Evolutionary conservation across 768 basidiomycete genomes (phyloP).

Genomic region (Tylopilus vinaceipallidus): DNA sequence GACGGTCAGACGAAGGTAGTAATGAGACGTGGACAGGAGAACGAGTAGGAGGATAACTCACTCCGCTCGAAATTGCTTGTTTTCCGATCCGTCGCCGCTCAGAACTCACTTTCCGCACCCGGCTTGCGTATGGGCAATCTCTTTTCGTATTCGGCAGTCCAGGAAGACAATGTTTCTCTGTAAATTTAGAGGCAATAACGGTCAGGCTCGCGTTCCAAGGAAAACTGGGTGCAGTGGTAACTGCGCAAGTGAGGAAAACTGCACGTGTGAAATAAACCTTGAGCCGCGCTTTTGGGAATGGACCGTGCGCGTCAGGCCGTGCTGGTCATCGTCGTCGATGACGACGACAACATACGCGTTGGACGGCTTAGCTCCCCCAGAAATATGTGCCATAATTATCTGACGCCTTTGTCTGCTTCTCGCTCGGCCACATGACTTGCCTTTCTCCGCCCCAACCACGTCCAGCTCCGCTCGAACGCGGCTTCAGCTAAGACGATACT

Average conservation of each 20-base stretch:
- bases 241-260: slow-evolving; percentile 25
- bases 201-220: slow-evolving; percentile 8
- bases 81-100: slow-evolving; percentile 39
- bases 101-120: slow-evolving; percentile 26
- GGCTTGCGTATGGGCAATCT: slow-evolving; percentile 8
- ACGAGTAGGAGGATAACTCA: slow-evolving; percentile 22
- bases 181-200: slow-evolving; percentile 7
- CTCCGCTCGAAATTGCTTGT: slow-evolving; percentile 37
- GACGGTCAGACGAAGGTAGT: slow-evolving; percentile 1
- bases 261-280: slow-evolving; percentile 36
- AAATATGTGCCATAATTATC: slow-evolving; percentile 27
- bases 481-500: not conserved
- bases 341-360: slow-evolving; percentile 16
- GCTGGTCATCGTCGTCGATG: slow-evolving; percentile 17
- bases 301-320: slow-evolving; percentile 24
- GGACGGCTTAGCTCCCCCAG: not conserved
- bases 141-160: slow-evolving; percentile 11
- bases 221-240: slow-evolving; percentile 25
- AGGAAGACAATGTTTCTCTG: slow-evolving; percentile 7
- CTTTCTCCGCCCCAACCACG: slow-evolving; percentile 35
- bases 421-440: slow-evolving; percentile 24
- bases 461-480: slow-evolving; percentile 37
- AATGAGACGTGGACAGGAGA: slow-evolving; percentile 1
- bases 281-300: slow-evolving; percentile 25
- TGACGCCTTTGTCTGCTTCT: slow-evolving; percentile 14